These are phyloP conservation scores for Sporodiniella umbellata DNA, from an alignment of 371 early-diverging fungal species.

Conservation along the genomic window DNA sequence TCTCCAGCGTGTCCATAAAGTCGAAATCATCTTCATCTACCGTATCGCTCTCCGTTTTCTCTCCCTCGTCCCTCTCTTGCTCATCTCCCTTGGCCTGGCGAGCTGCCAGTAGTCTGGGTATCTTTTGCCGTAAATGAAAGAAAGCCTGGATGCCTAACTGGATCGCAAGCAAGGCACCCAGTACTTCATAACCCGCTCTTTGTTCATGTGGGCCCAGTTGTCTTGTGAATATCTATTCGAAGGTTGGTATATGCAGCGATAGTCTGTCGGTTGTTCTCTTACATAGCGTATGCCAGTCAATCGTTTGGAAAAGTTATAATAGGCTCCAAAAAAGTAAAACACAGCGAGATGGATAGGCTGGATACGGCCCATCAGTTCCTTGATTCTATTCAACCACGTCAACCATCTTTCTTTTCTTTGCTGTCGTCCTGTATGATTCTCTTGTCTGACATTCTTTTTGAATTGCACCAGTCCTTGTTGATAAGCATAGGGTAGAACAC, in stretches of 20 bases:
- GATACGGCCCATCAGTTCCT: slow-evolving; percentile 41
- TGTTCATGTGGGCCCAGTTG: slow-evolving; percentile 73
- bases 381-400: slow-evolving; percentile 20
- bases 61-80: slow-evolving; percentile 5
- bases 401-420: slow-evolving; percentile 3
- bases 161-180: slow-evolving; percentile 75
- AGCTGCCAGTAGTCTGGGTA: slow-evolving; percentile 9
- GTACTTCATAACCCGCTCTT: slow-evolving; percentile 76
- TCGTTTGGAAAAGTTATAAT: slow-evolving; percentile 77
- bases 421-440: no score
- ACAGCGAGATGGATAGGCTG: slow-evolving; percentile 70
- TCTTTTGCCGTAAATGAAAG: slow-evolving; percentile 34
- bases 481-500: slow-evolving; percentile 59
- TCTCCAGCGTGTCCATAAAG: slow-evolving; percentile 31
- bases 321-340: slow-evolving; percentile 82
- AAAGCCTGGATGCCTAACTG: slow-evolving; percentile 61
- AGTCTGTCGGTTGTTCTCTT: no score
- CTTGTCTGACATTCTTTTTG: slow-evolving; percentile 34
- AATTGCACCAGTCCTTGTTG: slow-evolving; percentile 44
- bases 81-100: slow-evolving; percentile 9
- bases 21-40: slow-evolving; percentile 42
- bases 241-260: no score
- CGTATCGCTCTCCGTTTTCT: slow-evolving; percentile 6
- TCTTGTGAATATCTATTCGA: slow-evolving; percentile 65
- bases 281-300: slow-evolving; percentile 76